Base-by-base conservation (phyloP, 768 basidiomycete species). In the Omphalotus guepiniiformis region DNA sequence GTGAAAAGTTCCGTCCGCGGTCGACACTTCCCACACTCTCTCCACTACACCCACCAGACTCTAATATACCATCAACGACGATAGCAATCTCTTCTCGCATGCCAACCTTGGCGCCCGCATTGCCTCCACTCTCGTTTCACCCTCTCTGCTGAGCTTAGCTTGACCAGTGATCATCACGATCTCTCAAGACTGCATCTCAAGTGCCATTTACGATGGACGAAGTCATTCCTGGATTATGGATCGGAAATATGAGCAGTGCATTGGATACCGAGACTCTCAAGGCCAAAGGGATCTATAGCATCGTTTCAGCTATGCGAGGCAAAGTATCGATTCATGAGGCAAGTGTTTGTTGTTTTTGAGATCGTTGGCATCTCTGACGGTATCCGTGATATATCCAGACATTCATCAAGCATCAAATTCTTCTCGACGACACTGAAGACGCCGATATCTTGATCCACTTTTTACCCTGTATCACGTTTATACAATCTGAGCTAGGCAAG, bases 161-260 rank as follows among this genome's bases (percentile, higher is more conserved):
- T n/a, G n/a, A n/a, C n/a, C n/a, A n/a, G n/a, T n/a, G n/a, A n/a
- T n/a, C n/a, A n/a, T n/a, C n/a, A n/a, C n/a, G n/a, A n/a, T n/a
- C n/a, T n/a, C n/a, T n/a, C n/a, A n/a, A n/a, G n/a, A n/a, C n/a
- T n/a, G n/a, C n/a, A n/a, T n/a, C n/a, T n/a, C n/a, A n/a, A n/a
- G n/a, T n/a, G n/a, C n/a, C n/a, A n/a, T n/a, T n/a, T n/a, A n/a
- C 59, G 9, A 88, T 94, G 85, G 80, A 94, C 67, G 79, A 93
- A 65, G 73, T 95, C 27, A 73, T 88, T 13, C 80, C 80, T 25
- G 79, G 82, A 4, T 66, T 96, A 2, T 95, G 92, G 93, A 78
- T 96, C 19, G 92, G 93, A 6, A 80, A 90, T 67, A 65, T 93
- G 6, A 67, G 70, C 6, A 88, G 84, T 53, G 88, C 90, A 0